Percentiles rank a stretch among this genome's conserved stretches.
Evolutionary conservation across 495 filamentous ascomycete species (phyloP).

Genomic region (Neurospora sp.): DNA sequence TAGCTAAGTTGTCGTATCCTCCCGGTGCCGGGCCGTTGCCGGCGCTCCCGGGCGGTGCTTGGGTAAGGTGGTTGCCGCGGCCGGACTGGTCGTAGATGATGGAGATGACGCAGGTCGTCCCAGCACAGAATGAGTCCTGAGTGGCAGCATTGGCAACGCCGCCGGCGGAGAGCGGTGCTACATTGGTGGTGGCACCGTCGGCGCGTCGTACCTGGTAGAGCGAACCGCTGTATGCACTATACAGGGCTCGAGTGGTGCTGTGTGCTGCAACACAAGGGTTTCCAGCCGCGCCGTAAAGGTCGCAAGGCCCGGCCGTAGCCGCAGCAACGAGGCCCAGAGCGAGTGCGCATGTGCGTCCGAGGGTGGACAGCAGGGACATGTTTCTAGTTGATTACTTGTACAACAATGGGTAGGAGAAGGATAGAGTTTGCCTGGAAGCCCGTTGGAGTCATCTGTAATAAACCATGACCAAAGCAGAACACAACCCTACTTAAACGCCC

Average conservation of each 20-base stretch:
- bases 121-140: conserved; percentile 47
- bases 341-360: background rate
- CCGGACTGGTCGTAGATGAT: conserved; percentile 54
- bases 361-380: background rate
- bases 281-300: background rate
- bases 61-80: conserved; percentile 46
- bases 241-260: conserved; percentile 20
- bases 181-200: conserved; percentile 35
- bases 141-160: conserved; percentile 44
- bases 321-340: background rate
- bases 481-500: background rate
- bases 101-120: conserved; percentile 48
- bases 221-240: conserved; percentile 36
- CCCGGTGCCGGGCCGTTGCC: conserved; percentile 41
- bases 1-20: conserved; percentile 46
- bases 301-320: background rate
- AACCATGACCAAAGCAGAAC: background rate
- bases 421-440: background rate
- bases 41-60: conserved; percentile 40
- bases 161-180: conserved; percentile 40
- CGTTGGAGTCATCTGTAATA: background rate
- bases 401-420: background rate
- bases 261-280: background rate
- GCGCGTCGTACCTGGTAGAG: conserved; percentile 49
- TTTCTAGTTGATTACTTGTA: background rate